Evolutionary conservation across 495 filamentous ascomycete genomes (phyloP), one percentile per base, ranked within the genome.

Genomic region (Astrocystis sublimbata): DNA sequence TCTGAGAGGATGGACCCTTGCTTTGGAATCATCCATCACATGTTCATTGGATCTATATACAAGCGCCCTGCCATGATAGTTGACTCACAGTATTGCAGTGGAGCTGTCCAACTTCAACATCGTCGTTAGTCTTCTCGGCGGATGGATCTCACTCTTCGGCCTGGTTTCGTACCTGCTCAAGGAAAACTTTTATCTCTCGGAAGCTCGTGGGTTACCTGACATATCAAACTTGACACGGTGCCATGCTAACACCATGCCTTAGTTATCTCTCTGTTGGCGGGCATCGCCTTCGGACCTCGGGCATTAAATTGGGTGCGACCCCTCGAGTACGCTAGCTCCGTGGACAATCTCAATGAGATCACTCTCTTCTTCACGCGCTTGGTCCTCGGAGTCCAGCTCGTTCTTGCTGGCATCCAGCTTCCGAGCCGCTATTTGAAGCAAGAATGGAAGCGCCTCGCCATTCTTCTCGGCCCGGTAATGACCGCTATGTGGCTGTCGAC

Each of bases 321-420:
- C 0, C 76, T 88, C 9, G 85, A 92, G 41, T 96, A 93, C 79
- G 89, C 90, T 24, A 86, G 85, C 19, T 83, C 83, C 33, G 50
- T 62, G n/a, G 75, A 77, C 64, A 69, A 72, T 47, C 55, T 82
- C 40, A 58, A 75, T 49, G 66, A 63, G 28, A 64, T 77, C 63
- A 96, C 92, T 3, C 74, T 96, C 64, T 88, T 89, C 68, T 96
- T 98, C 77, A 88, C 89, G 7, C 85, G 93, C 24, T 86, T 98
- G 2, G 92, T 96, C 2, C 85, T 98, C 0, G 93, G 93, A 3
- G 92, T 97, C 0, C 93, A 97, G 75, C 79, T 98, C 43, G 90
- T 97, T 15, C 78, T 97, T 8, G 92, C 92, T 4, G 93, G 93
- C 19, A 86, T 96, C 1, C 93, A 97, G 71, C 79, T 98, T n/a